Evolutionary conservation across 2,329 filamentous ascomycete genomes (phyloP), one percentile per base, ranked within the genome.

Genomic region (Zopfia rhizophila): DNA sequence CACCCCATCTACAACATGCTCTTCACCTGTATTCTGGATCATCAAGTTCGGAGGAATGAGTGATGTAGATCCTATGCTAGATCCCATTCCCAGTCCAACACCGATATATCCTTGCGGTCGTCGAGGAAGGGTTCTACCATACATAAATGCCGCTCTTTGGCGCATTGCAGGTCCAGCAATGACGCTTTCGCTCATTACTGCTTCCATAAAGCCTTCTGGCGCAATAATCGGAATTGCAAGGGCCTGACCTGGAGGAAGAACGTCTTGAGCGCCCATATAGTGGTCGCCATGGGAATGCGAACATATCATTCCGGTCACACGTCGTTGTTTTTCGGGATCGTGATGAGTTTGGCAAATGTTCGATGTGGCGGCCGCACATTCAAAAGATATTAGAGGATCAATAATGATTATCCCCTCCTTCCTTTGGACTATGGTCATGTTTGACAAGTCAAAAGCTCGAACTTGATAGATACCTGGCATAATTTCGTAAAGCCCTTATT

Each of bases 241-340:
- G 25, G 7, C 13, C 7, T 23, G 29, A 23, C 10, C 13, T 10
- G 8, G 7, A n/a, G 27, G 22, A 21, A 27, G 27, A 8, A 23
- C 14, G 19, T 32, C 28, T 7, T 23, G 29, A 2, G 56, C 62
- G 22, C 72, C 74, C 12, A 66, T 58, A 21, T 64, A 75, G 46
- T 76, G 73, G 41, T 75, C 74, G 10, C 36, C 65, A 50, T 76
- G 73, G 3, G 62, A 73, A 44, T 77, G 74, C 5, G 73, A 68
- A 51, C 75, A 76, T n/a, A 76, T 64, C 31, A 76, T 48, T 3
- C 60, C 74, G 1, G 51, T 66, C 13, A 75, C 56, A 14, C 5
- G 3, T 16, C 27, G 18, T n/a, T n/a, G n/a, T 1, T 47, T 37
- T 13, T 56, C 52, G 7, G 53, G 35, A 22, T 56, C 55, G 5